Base-by-base conservation (phyloP, 2,329 filamentous ascomycete genomes). In the Cladophialophora yegresii region DNA sequence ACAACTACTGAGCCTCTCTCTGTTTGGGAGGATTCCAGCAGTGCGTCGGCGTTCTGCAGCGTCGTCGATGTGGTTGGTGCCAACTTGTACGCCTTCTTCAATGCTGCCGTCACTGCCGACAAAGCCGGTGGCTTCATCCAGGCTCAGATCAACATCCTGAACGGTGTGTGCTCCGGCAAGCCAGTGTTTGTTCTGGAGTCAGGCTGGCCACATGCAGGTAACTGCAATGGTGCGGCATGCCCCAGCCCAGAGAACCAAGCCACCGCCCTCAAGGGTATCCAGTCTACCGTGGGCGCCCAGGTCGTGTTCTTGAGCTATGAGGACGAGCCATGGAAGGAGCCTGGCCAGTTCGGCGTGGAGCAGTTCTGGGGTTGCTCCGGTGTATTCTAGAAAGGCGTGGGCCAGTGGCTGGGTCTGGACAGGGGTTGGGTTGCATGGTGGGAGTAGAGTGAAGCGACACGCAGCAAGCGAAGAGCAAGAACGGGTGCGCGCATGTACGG, bases 41-140 rank as follows among this genome's bases (percentile, higher is more conserved):
- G 75, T 33, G 56, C 75, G 22, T 65, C 67, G 33, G 78, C 78
- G 55, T 84, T 97, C 67, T 97, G 93, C 84, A 72, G 74, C 40
- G 84, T 83, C 72, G 83, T 97, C 64, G 92, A 96, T 75, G 82
- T 96, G 67, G 84, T 91, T 43, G 90, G 89, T 78, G 87, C 87
- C 78, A 96, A 97, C 84, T 87, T 96, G 73, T 93, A 98, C 82
- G 88, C 93, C 71, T 97, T 90, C 89, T 98, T 97, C 89, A 96
- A 96, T 83, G 75, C 86, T 53, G 80, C 84, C 64, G 84, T 88
- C 69, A 74, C 79, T 26, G 85, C 92, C 66, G 73, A 78, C 3
- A 74, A 84, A 57, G 92, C 93, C 61, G 93, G 93, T 75, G 76
- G 81, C 58, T 97, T 97, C 77, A 90, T 93, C 72, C 79, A 83